phyloP scores from a whole-genome alignment of 257 asterid genomes.

The Nicotiana obtusifolia region DNA sequence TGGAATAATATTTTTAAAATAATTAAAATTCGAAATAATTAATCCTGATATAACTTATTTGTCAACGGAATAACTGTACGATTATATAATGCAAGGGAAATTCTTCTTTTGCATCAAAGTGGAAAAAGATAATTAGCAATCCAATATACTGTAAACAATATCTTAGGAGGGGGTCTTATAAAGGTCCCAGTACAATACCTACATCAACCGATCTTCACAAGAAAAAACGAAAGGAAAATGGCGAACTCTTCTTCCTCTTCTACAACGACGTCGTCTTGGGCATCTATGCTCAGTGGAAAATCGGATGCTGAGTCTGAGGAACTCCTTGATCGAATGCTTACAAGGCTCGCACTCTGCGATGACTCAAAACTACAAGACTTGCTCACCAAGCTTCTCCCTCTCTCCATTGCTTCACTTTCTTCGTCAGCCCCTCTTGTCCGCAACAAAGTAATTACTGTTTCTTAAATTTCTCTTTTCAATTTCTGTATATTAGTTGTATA shows the following conservation, averaged over 20 bases:
- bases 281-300: slow-evolving; percentile 57
- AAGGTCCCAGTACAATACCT: not conserved
- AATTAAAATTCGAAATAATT: no score
- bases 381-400: slow-evolving; percentile 86
- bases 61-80: no score
- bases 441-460: slow-evolving; percentile 51
- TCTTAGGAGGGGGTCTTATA: not conserved
- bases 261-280: slow-evolving; percentile 33
- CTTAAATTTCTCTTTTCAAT: not conserved
- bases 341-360: slow-evolving; percentile 91
- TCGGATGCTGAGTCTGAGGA: slow-evolving; percentile 71
- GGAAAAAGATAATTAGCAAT: not conserved
- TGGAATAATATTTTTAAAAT: no score
- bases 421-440: slow-evolving; percentile 58
- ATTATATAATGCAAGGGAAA: no score
- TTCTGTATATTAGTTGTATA: not conserved
- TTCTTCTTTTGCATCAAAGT: no score
- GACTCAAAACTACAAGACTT: slow-evolving; percentile 82
- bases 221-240: slow-evolving; percentile 21
- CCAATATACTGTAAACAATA: not conserved
- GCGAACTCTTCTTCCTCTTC: slow-evolving; percentile 40
- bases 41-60: no score
- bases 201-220: not conserved
- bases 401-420: slow-evolving; percentile 77
- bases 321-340: slow-evolving; percentile 79